Percentiles rank a stretch among this genome's conserved stretches.
Evolutionary conservation across 495 filamentous ascomycete species (phyloP).

Genomic region (Tuber borchii): DNA sequence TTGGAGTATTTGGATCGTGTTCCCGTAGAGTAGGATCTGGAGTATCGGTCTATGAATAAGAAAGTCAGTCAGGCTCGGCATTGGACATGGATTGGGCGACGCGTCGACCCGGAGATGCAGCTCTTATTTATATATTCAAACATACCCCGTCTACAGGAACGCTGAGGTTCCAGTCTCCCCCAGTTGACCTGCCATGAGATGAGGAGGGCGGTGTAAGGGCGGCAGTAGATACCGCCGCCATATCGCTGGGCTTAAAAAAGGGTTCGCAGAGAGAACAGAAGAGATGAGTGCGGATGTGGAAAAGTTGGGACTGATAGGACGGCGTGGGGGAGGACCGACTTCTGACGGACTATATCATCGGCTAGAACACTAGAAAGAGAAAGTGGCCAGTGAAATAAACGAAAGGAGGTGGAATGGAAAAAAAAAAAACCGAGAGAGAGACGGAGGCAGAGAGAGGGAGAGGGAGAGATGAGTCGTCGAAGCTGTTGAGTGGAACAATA

Average conservation of each 20-base stretch:
- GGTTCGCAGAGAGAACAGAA: not conserved
- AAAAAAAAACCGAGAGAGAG: not conserved
- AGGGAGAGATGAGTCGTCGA: not conserved
- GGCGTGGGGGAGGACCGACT: not conserved
- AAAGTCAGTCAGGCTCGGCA: conserved; percentile 30
- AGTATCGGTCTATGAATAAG: conserved; percentile 30
- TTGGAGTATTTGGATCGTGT: conserved; percentile 30
- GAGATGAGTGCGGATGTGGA: not conserved
- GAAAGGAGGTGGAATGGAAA: not conserved
- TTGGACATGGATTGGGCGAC: conserved; percentile 30
- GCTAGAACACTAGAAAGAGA: not conserved
- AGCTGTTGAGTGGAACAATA: not conserved
- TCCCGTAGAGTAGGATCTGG: conserved; percentile 32
- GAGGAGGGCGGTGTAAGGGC: conserved; percentile 40
- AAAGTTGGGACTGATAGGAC: not conserved
- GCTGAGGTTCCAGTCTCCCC: conserved; percentile 41
- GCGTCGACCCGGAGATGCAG: conserved; percentile 17
- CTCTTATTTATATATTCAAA: not conserved
- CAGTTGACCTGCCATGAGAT: conserved; percentile 38
- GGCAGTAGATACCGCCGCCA: conserved; percentile 40
- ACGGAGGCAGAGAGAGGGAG: not conserved
- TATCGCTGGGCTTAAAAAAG: conserved; percentile 19
- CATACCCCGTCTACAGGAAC: conserved; percentile 42
- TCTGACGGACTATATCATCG: not conserved
- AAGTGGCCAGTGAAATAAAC: not conserved